These are phyloP conservation scores for Cymbopogon citratus DNA, from an alignment of 176 grass and related monocot genomes.

Conservation along the genomic window DNA sequence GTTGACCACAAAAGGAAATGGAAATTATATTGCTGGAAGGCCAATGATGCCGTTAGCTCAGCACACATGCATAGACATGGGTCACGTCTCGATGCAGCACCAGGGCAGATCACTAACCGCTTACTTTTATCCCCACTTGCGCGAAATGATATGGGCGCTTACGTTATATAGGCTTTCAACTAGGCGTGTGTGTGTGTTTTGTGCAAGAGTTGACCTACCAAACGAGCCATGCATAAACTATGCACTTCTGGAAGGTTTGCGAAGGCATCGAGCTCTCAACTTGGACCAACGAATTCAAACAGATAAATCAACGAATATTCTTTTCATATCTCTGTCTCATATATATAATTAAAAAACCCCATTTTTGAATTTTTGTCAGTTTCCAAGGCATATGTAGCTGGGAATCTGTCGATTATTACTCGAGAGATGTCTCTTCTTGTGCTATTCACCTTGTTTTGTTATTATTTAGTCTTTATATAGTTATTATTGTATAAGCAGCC, in stretches of 20 bases:
- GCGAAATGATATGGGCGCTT: background rate
- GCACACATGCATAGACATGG: background rate
- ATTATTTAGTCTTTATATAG: background rate
- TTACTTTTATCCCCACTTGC: slow-evolving; percentile 29
- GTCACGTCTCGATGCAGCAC: slow-evolving; percentile 13
- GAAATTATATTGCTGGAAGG: background rate
- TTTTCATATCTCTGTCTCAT: background rate
- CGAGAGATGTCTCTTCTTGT: background rate
- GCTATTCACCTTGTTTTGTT: background rate
- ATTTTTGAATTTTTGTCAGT: background rate
- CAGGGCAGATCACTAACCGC: background rate
- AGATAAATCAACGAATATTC: slow-evolving; percentile 12
- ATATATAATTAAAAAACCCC: background rate
- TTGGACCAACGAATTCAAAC: slow-evolving; percentile 24
- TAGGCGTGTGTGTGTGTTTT: background rate
- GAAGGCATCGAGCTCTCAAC: slow-evolving; percentile 30
- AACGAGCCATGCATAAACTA: slow-evolving; percentile 16
- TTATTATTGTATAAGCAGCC: background rate
- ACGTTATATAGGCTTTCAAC: slow-evolving; percentile 2
- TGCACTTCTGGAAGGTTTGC: background rate
- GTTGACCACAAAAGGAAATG: background rate
- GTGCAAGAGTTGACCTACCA: slow-evolving; percentile 23
- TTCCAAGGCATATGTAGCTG: background rate
- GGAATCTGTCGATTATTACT: background rate
- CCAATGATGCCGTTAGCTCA: background rate